Percentiles rank a stretch among this genome's conserved stretches.
Evolutionary conservation across 371 early-diverging fungal species (phyloP).

Genomic region (Gilbertella persicaria): DNA sequence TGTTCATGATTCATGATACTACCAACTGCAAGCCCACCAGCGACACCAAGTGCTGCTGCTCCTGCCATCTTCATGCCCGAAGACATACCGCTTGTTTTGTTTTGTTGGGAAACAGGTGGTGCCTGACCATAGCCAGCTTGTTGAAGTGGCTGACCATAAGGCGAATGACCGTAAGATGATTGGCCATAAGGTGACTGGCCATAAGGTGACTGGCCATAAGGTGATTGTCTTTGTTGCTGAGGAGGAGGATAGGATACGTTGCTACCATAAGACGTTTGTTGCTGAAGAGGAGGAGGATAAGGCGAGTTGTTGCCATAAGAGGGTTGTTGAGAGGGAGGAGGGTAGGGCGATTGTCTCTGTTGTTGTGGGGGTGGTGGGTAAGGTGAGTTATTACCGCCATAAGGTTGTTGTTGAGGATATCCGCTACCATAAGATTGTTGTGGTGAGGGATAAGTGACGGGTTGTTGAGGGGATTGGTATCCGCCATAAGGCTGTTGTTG

Average conservation of each 20-base stretch:
- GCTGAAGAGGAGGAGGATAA: conserved; percentile 2
- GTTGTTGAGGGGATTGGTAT: too few relatives aligned
- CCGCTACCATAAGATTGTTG: too few relatives aligned
- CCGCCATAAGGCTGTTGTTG: too few relatives aligned
- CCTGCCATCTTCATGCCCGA: conserved; percentile 44
- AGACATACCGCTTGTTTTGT: conserved; percentile 37
- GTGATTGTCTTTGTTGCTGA: too few relatives aligned
- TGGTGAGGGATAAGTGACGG: too few relatives aligned
- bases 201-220: too few relatives aligned
- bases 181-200: too few relatives aligned
- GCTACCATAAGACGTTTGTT: conserved; percentile 6
- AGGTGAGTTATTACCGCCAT: too few relatives aligned
- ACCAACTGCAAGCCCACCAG: conserved; percentile 38
- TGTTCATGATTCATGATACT: conserved; percentile 41
- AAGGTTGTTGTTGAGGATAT: too few relatives aligned
- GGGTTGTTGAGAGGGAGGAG: conserved; percentile 19
- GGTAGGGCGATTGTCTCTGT: conserved; percentile 1
- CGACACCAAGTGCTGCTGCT: conserved; percentile 40
- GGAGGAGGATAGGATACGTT: conserved; percentile 2
- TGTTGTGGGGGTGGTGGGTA: background rate
- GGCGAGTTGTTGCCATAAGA: conserved; percentile 2
- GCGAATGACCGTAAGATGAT: too few relatives aligned
- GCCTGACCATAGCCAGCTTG: conserved; percentile 2
- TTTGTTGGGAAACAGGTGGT: conserved; percentile 2
- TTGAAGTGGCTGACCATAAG: conserved; percentile 17